These are phyloP conservation scores for Collybia mongolica DNA, from an alignment of 768 basidiomycete species.

Conservation along the genomic window DNA sequence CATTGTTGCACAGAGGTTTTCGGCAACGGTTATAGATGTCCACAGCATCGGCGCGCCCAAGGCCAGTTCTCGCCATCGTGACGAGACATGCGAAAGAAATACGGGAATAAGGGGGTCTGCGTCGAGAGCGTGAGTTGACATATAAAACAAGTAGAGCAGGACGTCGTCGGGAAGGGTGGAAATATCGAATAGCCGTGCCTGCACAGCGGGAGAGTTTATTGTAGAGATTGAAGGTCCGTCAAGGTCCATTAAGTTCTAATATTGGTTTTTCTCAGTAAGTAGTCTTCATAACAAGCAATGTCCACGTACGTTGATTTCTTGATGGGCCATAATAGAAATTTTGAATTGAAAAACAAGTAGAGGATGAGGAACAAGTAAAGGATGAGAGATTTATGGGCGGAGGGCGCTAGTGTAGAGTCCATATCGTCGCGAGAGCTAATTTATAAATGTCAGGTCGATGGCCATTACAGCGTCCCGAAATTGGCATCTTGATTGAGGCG, in stretches of 20 bases:
- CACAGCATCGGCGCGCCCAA: neutral
- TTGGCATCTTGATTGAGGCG: no score
- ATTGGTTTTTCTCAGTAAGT: no score
- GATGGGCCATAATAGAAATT: no score
- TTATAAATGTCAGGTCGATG: no score
- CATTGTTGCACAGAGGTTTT: neutral
- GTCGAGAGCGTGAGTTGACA: neutral
- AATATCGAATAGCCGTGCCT: neutral
- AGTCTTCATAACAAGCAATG: no score
- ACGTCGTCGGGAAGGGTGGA: neutral
- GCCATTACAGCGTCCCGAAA: no score
- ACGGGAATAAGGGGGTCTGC: neutral
- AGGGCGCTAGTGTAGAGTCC: no score
- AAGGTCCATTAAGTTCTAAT: neutral
- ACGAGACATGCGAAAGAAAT: neutral
- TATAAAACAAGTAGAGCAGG: neutral
- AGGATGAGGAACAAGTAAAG: no score
- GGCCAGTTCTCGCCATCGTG: neutral
- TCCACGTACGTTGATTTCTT: no score
- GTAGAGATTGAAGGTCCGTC: neutral
- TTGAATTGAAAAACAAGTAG: no score
- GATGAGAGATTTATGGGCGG: no score
- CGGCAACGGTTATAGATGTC: neutral
- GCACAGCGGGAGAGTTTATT: neutral
- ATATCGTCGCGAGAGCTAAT: no score